These are phyloP conservation scores for Torulaspora globosa DNA, from an alignment of 1,139 yeast genomes.

Conservation along the genomic window DNA sequence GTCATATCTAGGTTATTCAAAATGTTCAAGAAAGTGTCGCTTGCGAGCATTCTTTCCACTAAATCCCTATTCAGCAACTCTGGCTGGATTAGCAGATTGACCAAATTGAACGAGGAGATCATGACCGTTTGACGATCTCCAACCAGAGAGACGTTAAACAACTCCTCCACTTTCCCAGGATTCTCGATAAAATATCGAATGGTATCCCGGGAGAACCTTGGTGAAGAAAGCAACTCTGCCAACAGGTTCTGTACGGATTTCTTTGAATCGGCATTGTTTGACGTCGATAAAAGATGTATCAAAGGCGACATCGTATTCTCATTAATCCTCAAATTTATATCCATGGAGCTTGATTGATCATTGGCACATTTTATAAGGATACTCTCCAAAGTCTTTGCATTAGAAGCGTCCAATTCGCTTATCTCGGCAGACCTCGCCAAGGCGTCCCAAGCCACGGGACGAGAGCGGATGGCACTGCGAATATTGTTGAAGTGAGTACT, in stretches of 20 bases:
- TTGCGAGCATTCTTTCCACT: constrained; percentile 23
- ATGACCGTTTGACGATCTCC: constrained; percentile 30
- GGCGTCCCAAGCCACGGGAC: constrained; percentile 93
- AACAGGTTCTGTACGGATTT: constrained; percentile 68
- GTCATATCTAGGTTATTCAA: constrained; percentile 27
- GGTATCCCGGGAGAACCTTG: constrained; percentile 41
- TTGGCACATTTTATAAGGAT: constrained; percentile 23
- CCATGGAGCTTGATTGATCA: constrained; percentile 9
- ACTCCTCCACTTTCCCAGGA: constrained; percentile 37
- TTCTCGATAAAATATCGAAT: constrained; percentile 42
- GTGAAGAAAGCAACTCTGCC: constrained; percentile 50
- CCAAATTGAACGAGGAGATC: constrained; percentile 34
- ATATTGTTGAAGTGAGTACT: constrained; percentile 71
- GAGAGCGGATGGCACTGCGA: constrained; percentile 67
- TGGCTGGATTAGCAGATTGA: constrained; percentile 36
- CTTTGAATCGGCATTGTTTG: constrained; percentile 52
- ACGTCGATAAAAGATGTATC: constrained; percentile 30
- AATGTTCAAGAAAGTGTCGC: constrained; percentile 25
- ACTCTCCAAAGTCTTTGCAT: constrained; percentile 33
- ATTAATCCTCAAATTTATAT: constrained; percentile 32
- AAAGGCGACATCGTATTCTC: constrained; percentile 26
- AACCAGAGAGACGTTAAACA: constrained; percentile 33
- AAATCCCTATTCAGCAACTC: constrained; percentile 21
- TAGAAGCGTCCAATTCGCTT: constrained; percentile 32
- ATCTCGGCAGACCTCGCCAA: constrained; percentile 72